Evolutionary conservation across 306 rosid genomes (phyloP).

Genomic region (Citrullus amarus): DNA sequence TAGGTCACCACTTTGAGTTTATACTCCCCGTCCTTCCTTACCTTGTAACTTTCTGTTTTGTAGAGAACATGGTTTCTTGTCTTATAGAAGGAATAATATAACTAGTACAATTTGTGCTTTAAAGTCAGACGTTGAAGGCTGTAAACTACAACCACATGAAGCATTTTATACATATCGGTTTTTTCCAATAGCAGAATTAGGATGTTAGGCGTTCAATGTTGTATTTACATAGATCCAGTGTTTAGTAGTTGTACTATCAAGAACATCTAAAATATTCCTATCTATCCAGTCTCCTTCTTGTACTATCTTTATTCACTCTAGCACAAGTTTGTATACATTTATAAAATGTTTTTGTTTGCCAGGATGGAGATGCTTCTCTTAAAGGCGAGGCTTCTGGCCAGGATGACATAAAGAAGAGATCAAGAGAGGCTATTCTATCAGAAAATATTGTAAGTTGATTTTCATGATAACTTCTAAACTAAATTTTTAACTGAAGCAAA

Average conservation of each 20-base stretch:
- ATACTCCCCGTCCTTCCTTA: not conserved
- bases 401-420: slow-evolving; percentile 41
- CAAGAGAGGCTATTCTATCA: slow-evolving; percentile 22
- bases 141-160: not conserved
- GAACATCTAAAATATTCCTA: not conserved
- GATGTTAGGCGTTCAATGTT: not conserved
- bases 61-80: not conserved
- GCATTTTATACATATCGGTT: not conserved
- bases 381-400: slow-evolving; percentile 24
- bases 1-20: not conserved
- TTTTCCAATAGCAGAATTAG: not conserved
- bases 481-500: not conserved
- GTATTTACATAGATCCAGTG: not conserved
- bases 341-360: slow-evolving; percentile 2
- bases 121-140: not conserved
- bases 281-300: not conserved
- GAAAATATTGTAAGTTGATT: slow-evolving; percentile 36
- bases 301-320: not conserved
- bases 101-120: not conserved
- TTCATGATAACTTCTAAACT: not conserved
- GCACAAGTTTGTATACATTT: not conserved
- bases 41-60: not conserved
- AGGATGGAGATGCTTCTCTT: slow-evolving; percentile 49
- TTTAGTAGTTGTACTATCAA: not conserved
- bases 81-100: not conserved